These are phyloP conservation scores for Nicotiana tomentosiformis DNA, from an alignment of 257 asterid species.

Conservation along the genomic window DNA sequence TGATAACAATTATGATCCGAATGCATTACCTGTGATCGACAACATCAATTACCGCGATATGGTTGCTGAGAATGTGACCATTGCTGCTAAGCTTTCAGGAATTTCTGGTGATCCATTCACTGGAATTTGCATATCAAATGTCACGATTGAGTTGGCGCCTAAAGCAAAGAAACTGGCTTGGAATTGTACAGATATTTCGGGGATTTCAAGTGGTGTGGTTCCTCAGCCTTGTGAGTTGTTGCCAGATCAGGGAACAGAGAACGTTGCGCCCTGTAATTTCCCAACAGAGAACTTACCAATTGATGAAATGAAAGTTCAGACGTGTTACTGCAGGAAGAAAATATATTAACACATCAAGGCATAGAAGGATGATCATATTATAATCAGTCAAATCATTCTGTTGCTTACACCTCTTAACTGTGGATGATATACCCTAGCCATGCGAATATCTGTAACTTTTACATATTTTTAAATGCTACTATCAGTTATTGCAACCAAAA, in stretches of 20 bases:
- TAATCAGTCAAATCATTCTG: neutral
- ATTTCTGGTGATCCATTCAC: constrained; percentile 52
- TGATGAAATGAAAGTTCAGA: constrained; percentile 43
- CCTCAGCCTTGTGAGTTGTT: constrained; percentile 68
- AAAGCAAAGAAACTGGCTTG: constrained; percentile 60
- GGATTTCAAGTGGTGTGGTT: constrained; percentile 61
- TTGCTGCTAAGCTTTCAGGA: constrained; percentile 60
- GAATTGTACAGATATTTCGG: constrained; percentile 78
- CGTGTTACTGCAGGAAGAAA: constrained; percentile 50
- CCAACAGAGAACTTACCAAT: constrained; percentile 52
- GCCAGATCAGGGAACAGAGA: constrained; percentile 31
- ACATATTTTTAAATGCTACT: neutral
- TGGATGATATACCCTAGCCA: neutral
- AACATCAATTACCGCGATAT: constrained; percentile 76
- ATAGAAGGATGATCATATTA: neutral
- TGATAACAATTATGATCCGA: constrained; percentile 71
- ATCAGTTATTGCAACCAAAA: neutral
- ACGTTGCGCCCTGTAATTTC: constrained; percentile 36
- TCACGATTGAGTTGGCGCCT: constrained; percentile 56
- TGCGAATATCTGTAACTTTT: neutral
- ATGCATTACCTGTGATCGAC: constrained; percentile 71
- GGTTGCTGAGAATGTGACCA: constrained; percentile 86
- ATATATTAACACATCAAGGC: neutral
- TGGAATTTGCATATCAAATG: constrained; percentile 72
- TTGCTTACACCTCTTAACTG: neutral